These are phyloP conservation scores for Pisolithus tinctorius DNA, from an alignment of 768 basidiomycete species.

Conservation along the genomic window DNA sequence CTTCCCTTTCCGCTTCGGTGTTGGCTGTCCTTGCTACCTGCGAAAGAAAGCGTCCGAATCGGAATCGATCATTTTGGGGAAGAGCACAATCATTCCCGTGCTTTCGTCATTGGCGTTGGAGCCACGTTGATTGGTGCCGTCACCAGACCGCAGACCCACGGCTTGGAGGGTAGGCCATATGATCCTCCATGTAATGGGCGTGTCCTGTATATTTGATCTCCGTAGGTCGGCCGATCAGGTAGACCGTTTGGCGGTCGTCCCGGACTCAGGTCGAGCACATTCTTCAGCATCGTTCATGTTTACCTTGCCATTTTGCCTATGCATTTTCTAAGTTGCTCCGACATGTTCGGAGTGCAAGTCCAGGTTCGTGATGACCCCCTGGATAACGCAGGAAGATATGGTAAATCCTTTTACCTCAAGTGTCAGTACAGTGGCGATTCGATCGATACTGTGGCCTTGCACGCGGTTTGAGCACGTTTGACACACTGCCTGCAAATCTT, in stretches of 20 bases:
- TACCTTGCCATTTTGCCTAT: neutral
- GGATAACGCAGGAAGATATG: neutral
- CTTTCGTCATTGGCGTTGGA: neutral
- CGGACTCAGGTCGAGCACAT: neutral
- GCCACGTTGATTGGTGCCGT: constrained; percentile 10
- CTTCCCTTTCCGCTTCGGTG: neutral
- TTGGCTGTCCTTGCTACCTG: neutral
- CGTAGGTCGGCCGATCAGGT: neutral
- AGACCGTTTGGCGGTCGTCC: too few species aligned
- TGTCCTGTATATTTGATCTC: neutral
- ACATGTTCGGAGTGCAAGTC: neutral
- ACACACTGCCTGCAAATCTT: constrained; percentile 1
- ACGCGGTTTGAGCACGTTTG: constrained; percentile 1
- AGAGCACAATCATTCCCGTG: neutral
- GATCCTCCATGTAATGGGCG: neutral
- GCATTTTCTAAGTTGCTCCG: neutral
- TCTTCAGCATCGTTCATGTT: neutral
- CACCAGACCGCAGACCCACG: constrained; percentile 7
- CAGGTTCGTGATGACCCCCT: neutral
- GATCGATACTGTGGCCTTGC: neutral
- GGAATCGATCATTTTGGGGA: neutral
- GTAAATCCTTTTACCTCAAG: neutral
- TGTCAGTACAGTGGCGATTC: neutral
- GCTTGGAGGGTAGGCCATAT: neutral
- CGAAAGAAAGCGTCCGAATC: neutral